These are phyloP conservation scores for Blastobotrys buckinghamii DNA, from an alignment of 1,139 yeast genomes.

Conservation along the genomic window DNA sequence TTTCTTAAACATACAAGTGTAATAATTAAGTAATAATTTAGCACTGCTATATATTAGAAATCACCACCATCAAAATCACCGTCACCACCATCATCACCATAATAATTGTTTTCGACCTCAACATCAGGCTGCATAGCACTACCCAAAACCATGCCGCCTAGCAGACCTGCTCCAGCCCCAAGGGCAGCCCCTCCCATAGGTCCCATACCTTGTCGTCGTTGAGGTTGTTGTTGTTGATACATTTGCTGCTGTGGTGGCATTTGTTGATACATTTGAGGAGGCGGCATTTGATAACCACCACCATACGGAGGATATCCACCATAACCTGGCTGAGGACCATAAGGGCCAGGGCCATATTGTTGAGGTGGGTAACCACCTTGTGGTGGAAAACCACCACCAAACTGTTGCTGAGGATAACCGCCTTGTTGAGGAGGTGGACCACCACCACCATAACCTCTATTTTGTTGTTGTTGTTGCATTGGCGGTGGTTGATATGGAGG, in stretches of 20 bases:
- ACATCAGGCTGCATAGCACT: conserved; percentile 35
- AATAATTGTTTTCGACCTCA: conserved; percentile 30
- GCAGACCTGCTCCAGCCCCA: conserved; percentile 77
- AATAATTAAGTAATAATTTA: neutral
- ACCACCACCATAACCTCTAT: conserved; percentile 4
- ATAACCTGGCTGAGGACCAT: conserved; percentile 23
- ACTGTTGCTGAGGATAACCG: conserved; percentile 15
- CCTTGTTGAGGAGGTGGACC: conserved; percentile 9
- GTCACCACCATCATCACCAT: conserved; percentile 21
- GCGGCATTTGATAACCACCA: conserved; percentile 12
- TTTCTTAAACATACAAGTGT: no score
- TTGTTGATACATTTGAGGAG: conserved; percentile 16
- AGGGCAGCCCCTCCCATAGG: conserved; percentile 47
- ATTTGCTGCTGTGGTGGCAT: conserved; percentile 26
- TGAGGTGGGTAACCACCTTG: conserved; percentile 17
- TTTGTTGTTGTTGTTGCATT: conserved; percentile 13
- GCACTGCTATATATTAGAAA: conserved; percentile 3
- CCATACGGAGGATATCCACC: conserved; percentile 27
- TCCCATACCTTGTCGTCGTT: conserved; percentile 32
- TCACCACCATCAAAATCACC: conserved; percentile 18
- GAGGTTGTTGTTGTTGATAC: conserved; percentile 23
- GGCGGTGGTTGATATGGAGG: conserved; percentile 22
- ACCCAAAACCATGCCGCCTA: conserved; percentile 66
- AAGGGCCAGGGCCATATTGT: conserved; percentile 10
- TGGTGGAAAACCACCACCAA: conserved; percentile 13